Percentiles rank a stretch among this genome's conserved stretches.
Conservation (phyloP, 306 rosid genomes). For the Sicyos edulis region DNA sequence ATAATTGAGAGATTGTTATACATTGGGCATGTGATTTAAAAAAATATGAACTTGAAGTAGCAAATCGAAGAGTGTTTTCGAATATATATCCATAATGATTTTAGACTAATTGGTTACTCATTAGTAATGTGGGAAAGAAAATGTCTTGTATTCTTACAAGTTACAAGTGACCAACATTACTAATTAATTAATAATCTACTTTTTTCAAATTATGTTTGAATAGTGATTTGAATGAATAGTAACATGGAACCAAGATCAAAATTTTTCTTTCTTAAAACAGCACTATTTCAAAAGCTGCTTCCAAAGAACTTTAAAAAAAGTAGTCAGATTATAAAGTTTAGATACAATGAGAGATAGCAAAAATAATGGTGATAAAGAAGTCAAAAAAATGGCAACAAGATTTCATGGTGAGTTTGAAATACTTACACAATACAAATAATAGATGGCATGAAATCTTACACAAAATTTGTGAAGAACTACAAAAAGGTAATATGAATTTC, state of each 20-base stretch:
- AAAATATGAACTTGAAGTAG: too few species aligned
- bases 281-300: conserved; percentile 1
- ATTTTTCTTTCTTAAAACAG: neutral
- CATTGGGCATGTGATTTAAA: too few species aligned
- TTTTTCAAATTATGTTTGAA: too few species aligned
- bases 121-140: too few species aligned
- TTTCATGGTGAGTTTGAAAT: neutral
- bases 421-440: neutral
- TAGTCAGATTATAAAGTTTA: too few species aligned
- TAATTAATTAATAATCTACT: too few species aligned
- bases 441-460: neutral
- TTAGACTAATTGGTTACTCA: too few species aligned
- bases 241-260: neutral
- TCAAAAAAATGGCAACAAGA: neutral
- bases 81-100: too few species aligned
- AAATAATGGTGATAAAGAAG: neutral
- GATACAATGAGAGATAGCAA: neutral
- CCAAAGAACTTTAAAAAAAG: neutral
- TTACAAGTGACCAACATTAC: too few species aligned
- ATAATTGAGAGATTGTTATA: too few species aligned
- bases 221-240: neutral
- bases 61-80: too few species aligned
- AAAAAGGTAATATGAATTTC: conserved; percentile 5
- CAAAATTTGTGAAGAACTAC: neutral
- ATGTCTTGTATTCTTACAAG: too few species aligned